Percentiles rank a stretch among this genome's conserved stretches.
phyloP scores from a whole-genome alignment of 345 rosid species.

The Psidium guajava region DNA sequence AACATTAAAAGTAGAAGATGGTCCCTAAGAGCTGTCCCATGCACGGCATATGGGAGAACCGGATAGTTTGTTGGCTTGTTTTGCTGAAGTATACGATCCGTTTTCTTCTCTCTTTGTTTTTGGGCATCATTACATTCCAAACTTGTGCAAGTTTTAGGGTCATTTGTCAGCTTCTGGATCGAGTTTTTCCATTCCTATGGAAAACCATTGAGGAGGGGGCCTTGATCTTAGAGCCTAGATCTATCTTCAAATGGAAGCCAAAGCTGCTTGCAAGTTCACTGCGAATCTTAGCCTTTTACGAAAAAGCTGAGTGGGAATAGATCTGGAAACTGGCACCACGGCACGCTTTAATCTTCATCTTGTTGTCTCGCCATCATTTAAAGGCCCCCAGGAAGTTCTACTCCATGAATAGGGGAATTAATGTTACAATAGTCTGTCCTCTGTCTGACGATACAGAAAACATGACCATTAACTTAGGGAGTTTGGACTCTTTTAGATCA shows the following conservation, averaged over 20 bases:
- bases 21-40: not conserved
- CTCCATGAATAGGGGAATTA: not conserved
- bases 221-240: not conserved
- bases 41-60: not conserved
- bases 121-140: not conserved
- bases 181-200: not conserved
- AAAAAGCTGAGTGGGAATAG: not conserved
- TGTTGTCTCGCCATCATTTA: not conserved
- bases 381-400: not conserved
- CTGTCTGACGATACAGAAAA: not conserved
- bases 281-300: not conserved
- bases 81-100: not conserved
- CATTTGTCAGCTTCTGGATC: not conserved
- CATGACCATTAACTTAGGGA: not conserved
- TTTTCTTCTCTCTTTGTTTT: not conserved
- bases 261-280: not conserved
- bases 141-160: not conserved
- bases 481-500: not conserved
- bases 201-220: not conserved
- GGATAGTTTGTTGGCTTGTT: not conserved
- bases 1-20: not conserved
- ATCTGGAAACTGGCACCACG: not conserved
- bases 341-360: not conserved
- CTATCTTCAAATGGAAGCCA: not conserved
- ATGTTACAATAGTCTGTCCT: not conserved